Conservation (phyloP, 164 flowering plant species). For the Aristolochia californica region DNA sequence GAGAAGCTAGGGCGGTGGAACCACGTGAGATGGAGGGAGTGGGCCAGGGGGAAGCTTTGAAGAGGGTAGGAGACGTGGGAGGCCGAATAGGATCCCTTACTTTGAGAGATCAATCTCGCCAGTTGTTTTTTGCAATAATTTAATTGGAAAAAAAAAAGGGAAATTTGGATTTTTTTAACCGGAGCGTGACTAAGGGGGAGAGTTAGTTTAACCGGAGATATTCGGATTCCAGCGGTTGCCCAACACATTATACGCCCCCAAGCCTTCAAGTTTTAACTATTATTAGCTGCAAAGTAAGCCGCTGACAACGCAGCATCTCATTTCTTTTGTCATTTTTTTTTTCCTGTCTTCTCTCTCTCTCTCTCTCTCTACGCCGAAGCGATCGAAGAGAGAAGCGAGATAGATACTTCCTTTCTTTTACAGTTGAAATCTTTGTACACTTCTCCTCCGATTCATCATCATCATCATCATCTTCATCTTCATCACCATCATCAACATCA, state of each 20-base stretch:
- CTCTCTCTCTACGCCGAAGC: conserved; percentile 2
- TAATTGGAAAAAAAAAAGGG: too few relatives aligned
- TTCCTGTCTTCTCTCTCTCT: conserved; percentile 14
- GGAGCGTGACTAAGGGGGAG: too few relatives aligned
- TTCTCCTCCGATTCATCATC: conserved; percentile 1
- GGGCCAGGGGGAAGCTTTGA: too few relatives aligned
- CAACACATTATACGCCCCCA: too few relatives aligned
- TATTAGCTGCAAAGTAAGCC: conserved; percentile 44
- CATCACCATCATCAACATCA: too few relatives aligned
- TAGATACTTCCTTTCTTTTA: conserved; percentile 8
- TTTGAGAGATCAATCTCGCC: too few relatives aligned
- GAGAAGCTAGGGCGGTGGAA: not conserved
- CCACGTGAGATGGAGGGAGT: too few relatives aligned
- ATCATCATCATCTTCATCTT: conserved; percentile 15
- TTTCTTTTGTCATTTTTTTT: conserved; percentile 25
- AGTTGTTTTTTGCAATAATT: too few relatives aligned
- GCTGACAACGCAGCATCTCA: conserved; percentile 44
- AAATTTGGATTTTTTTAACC: too few relatives aligned
- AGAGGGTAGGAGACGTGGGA: too few relatives aligned
- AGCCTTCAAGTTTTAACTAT: conserved; percentile 28
- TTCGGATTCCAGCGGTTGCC: conserved; percentile 13
- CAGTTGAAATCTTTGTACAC: conserved; percentile 11
- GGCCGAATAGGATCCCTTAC: too few relatives aligned
- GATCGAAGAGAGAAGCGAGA: too few relatives aligned
- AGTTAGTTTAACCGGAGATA: conserved; percentile 5